Percentiles rank a stretch among this genome's conserved stretches.
phyloP scores from a whole-genome alignment of 192 early-diverging fungal genomes.

The Umbelopsis sp. region DNA sequence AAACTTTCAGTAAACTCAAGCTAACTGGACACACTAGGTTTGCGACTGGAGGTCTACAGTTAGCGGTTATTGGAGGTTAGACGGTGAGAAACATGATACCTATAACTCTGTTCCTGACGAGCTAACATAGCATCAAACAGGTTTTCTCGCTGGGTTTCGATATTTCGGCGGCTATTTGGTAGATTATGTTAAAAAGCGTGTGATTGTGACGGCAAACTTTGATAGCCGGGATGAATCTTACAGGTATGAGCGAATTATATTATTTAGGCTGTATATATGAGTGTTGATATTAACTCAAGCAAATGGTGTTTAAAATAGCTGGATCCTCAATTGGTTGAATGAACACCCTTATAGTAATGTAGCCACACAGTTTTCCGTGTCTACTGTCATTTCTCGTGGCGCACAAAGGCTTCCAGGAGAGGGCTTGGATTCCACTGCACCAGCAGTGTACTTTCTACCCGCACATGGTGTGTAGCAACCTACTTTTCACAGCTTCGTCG shows the following conservation, averaged over 20 bases:
- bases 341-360: conserved; percentile 50
- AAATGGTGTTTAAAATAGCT: conserved; percentile 15
- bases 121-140: not conserved
- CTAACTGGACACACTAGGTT: conserved; percentile 26
- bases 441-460: conserved; percentile 60
- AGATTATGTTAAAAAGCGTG: conserved; percentile 49
- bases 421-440: conserved; percentile 35
- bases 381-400: conserved; percentile 48
- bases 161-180: conserved; percentile 45
- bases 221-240: conserved; percentile 60
- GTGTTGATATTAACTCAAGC: not conserved
- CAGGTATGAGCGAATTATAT: conserved; percentile 40
- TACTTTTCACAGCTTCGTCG: not conserved
- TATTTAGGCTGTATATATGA: not conserved
- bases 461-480: conserved; percentile 46
- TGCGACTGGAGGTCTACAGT: conserved; percentile 51
- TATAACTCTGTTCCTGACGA: not conserved
- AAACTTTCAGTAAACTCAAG: not conserved
- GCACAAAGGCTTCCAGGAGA: conserved; percentile 52
- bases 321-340: conserved; percentile 51
- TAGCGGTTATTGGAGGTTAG: conserved; percentile 48
- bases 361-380: conserved; percentile 54
- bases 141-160: conserved; percentile 32
- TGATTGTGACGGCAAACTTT: conserved; percentile 54
- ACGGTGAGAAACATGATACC: not conserved